These are phyloP conservation scores for Picea glauca DNA, from an alignment of 75 land plant genomes.

Conservation along the genomic window DNA sequence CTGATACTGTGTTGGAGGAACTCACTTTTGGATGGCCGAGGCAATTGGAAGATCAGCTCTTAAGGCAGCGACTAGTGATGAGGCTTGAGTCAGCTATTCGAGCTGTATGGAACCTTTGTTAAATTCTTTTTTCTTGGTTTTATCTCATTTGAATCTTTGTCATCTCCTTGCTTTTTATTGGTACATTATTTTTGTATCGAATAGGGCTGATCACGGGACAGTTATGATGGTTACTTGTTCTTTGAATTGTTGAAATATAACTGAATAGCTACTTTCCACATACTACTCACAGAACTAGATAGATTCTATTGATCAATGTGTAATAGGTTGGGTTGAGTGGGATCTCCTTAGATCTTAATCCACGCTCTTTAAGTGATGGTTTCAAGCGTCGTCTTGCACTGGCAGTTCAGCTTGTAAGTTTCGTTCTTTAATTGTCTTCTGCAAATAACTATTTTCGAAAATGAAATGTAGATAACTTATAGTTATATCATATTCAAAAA, in stretches of 20 bases:
- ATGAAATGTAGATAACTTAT: not conserved
- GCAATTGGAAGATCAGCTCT: conserved; percentile 31
- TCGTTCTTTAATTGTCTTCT: not conserved
- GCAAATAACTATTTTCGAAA: not conserved
- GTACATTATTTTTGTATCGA: not conserved
- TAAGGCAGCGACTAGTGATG: conserved; percentile 64
- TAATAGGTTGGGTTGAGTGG: conserved; percentile 79
- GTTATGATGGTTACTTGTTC: not conserved
- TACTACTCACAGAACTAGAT: not conserved
- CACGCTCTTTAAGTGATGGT: conserved; percentile 94
- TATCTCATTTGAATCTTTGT: conserved; percentile 3
- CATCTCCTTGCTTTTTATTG: not conserved
- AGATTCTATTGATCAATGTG: not conserved
- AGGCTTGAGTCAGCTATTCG: conserved; percentile 65
- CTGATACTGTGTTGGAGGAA: conserved; percentile 84
- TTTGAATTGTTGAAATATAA: not conserved
- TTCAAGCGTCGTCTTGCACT: conserved; percentile 96
- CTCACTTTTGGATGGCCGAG: conserved; percentile 93
- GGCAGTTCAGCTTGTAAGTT: conserved; percentile 86
- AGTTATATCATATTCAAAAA: conserved; percentile 3
- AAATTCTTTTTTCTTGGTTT: not conserved
- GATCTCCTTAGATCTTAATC: conserved; percentile 81
- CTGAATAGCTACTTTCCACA: not conserved
- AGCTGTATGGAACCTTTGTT: conserved; percentile 47
- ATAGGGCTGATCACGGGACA: not conserved